Evolutionary conservation across 805 yeast genomes (phyloP), one percentile per base, ranked within the genome.

Genomic region (Candida maris): DNA sequence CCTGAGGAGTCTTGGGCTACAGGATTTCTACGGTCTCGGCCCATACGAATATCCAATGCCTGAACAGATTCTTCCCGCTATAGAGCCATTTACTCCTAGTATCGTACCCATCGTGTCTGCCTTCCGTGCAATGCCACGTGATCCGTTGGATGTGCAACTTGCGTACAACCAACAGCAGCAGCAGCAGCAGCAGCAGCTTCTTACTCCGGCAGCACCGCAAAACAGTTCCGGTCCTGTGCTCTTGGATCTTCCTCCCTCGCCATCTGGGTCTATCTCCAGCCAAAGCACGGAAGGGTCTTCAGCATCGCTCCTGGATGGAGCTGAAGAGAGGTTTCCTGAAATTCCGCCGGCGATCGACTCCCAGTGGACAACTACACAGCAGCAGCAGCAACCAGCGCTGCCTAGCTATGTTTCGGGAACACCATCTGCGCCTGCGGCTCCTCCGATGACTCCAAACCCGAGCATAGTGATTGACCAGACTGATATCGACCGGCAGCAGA

Each of bases 261-360:
- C 37, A 27, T 49, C 30, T 42, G 33, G 32, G 4, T 30, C 38
- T 24, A 22, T 38, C 10, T 38, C 42, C 6, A 28, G 32, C 9
- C 42, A 34, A 15, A 34, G 16, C 20, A 13, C 38, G 4, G 22
- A 24, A 20, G 37, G 26, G 28, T 29, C 35, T 6, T 8, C 20
- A 7, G 21, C 15, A 15, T 38, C 49, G 6, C 32, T 39, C 15
- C 36, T 71, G 20, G 70, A 62, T 5, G 56, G 70, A 22, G 73
- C 69, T 2, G 80, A 73, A 47, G 70, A 70, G 38, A 56, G 80
- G 32, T 77, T 67, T 45, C 82, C 59, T 4, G 52, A 43, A 20
- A 19, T 49, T 9, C 42, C 36, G 9, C 31, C 34, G 7, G 32
- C 27, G 3, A 32, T 36, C 28, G 16, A 34, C 16, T 15, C 21